A percentile compares a stretch with the other conserved stretches of the same genome.
Conservation (phyloP, 1,284 basidiomycete species). For the Heterobasidion irregulare region DNA sequence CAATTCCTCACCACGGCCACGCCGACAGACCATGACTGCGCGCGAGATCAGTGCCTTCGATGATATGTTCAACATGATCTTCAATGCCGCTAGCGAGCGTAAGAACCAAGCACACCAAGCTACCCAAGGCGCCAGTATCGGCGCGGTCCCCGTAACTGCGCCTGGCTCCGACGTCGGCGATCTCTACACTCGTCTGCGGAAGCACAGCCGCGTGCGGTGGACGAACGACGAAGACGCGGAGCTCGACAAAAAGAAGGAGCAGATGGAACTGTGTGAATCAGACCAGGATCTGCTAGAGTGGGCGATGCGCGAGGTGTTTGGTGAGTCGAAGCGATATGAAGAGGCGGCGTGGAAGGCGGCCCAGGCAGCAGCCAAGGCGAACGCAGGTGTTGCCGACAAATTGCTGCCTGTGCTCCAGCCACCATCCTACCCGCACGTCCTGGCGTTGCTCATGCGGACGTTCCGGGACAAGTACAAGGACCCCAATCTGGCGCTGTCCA, state of each 20-base stretch:
- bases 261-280: conserved; percentile 60
- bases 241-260: conserved; percentile 71
- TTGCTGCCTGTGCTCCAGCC: conserved; percentile 37
- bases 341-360: conserved; percentile 29
- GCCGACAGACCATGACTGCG: conserved; percentile 56
- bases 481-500: conserved; percentile 75
- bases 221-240: conserved; percentile 47
- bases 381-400: conserved; percentile 9
- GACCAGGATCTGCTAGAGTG: conserved; percentile 73
- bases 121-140: conserved; percentile 7
- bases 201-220: conserved; percentile 36
- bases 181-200: conserved; percentile 36
- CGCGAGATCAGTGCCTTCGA: conserved; percentile 58
- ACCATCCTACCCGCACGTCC: conserved; percentile 63
- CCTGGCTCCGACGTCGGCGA: conserved; percentile 13
- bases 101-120: conserved; percentile 12
- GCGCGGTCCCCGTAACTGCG: neutral
- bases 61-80: conserved; percentile 67
- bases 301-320: conserved; percentile 68
- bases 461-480: conserved; percentile 72
- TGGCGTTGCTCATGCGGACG: conserved; percentile 66
- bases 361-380: conserved; percentile 1
- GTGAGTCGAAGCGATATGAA: conserved; percentile 40
- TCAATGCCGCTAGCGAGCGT: conserved; percentile 36
- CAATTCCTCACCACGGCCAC: conserved; percentile 11